Conservation (phyloP, 768 basidiomycete species). For the Tulasnella sp. region DNA sequence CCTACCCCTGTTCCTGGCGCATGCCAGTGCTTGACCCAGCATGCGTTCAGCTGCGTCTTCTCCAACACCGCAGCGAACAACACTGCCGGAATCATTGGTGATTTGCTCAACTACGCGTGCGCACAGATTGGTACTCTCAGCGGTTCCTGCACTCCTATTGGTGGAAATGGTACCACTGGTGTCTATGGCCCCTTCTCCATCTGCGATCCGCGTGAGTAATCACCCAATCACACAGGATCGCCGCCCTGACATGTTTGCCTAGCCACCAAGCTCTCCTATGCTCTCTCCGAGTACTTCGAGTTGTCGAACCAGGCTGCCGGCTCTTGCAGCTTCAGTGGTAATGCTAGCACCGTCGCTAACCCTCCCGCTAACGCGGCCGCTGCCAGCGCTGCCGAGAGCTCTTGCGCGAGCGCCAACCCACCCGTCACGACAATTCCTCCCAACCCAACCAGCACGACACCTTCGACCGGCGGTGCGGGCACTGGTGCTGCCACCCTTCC, state of each 20-base stretch:
- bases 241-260: constrained; percentile 1
- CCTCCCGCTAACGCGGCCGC: constrained; percentile 39
- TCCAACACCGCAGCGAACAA: constrained; percentile 50
- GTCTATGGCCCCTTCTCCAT: constrained; percentile 61
- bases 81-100: constrained; percentile 40
- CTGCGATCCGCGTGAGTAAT: constrained; percentile 62
- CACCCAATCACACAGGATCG: not conserved
- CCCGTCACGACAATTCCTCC: not conserved
- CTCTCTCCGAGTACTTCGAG: constrained; percentile 70
- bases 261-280: constrained; percentile 72
- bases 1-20: constrained; percentile 70
- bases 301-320: constrained; percentile 41
- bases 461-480: not conserved
- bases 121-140: constrained; percentile 47
- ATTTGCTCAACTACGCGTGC: constrained; percentile 57
- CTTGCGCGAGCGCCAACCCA: constrained; percentile 51
- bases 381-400: constrained; percentile 45
- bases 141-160: constrained; percentile 54
- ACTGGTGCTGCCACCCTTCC: not conserved
- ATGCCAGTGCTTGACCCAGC: constrained; percentile 60
- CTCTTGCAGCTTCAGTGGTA: constrained; percentile 48
- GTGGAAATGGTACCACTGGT: constrained; percentile 59
- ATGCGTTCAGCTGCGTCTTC: constrained; percentile 59
- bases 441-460: not conserved
- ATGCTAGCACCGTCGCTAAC: constrained; percentile 57